phyloP scores from a whole-genome alignment of 176 grass and related monocot genomes.

The Microstegium vimineum region DNA sequence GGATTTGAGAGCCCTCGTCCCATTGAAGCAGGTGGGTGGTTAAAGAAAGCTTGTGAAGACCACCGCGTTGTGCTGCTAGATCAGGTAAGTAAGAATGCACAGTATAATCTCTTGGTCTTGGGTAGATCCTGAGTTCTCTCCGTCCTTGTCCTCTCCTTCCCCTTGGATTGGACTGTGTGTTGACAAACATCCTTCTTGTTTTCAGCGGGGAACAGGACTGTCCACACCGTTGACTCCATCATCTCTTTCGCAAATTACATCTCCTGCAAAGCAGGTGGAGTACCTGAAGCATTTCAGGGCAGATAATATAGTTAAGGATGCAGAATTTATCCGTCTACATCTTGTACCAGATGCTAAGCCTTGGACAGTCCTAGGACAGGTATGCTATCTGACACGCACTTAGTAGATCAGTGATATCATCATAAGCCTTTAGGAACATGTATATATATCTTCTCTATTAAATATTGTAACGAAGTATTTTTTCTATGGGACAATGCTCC shows the following conservation, averaged over 20 bases:
- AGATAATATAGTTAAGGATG: constrained; percentile 90
- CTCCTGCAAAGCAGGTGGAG: constrained; percentile 49
- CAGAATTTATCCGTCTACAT: constrained; percentile 71
- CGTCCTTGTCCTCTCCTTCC: not conserved
- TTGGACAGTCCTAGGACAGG: constrained; percentile 92
- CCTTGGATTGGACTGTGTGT: not conserved
- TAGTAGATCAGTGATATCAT: not conserved
- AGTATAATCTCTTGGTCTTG: not conserved
- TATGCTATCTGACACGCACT: constrained; percentile 34
- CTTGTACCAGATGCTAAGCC: constrained; percentile 71
- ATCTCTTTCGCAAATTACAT: constrained; percentile 80
- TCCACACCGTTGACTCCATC: constrained; percentile 84
- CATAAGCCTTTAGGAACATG: not conserved
- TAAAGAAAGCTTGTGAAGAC: constrained; percentile 88
- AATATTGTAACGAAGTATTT: not conserved
- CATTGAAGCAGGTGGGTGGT: constrained; percentile 72
- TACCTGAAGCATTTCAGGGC: constrained; percentile 95
- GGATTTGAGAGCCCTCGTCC: constrained; percentile 84
- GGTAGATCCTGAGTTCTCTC: not conserved
- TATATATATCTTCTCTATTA: not conserved
- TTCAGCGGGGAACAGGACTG: constrained; percentile 80
- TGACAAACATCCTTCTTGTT: constrained; percentile 17
- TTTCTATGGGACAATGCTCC: not conserved
- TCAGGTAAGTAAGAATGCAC: constrained; percentile 45
- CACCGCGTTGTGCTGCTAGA: constrained; percentile 75